Percentiles rank a stretch among this genome's conserved stretches.
Conservation (phyloP, 129 eudicot genomes). For the Apium graveolens region DNA sequence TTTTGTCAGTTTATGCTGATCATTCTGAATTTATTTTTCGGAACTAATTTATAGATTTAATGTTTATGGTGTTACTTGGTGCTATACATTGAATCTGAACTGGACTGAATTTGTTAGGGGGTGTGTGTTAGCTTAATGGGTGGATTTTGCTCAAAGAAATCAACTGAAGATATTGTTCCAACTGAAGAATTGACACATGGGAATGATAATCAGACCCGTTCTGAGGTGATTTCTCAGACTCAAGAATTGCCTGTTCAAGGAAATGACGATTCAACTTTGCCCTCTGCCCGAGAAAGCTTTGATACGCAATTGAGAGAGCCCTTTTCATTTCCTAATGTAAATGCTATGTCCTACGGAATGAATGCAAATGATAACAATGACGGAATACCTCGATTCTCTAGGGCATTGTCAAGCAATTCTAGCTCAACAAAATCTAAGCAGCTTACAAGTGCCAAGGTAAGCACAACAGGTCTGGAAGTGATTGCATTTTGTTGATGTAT, state of each 20-base stretch:
- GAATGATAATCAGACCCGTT: conserved; percentile 40
- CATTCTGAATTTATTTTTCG: not conserved
- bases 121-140: conserved; percentile 44
- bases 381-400: conserved; percentile 74
- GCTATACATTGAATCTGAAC: conserved; percentile 23
- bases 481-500: conserved; percentile 4
- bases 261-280: conserved; percentile 19
- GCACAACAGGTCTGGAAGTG: conserved; percentile 2
- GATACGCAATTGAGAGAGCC: conserved; percentile 46
- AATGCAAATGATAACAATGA: conserved; percentile 45
- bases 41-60: not conserved
- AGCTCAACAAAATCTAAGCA: conserved; percentile 55
- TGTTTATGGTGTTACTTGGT: conserved; percentile 11
- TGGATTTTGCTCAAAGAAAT: conserved; percentile 80
- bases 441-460: conserved; percentile 72
- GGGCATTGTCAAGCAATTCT: conserved; percentile 60
- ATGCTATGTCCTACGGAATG: conserved; percentile 28
- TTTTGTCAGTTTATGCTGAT: not conserved
- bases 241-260: conserved; percentile 33
- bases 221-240: conserved; percentile 44
- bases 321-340: conserved; percentile 70
- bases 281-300: conserved; percentile 24
- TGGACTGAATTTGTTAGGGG: not conserved
- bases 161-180: conserved; percentile 48
- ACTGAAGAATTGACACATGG: conserved; percentile 35